Base-by-base conservation (phyloP, 345 rosid species). In the Citrus reticulata region DNA sequence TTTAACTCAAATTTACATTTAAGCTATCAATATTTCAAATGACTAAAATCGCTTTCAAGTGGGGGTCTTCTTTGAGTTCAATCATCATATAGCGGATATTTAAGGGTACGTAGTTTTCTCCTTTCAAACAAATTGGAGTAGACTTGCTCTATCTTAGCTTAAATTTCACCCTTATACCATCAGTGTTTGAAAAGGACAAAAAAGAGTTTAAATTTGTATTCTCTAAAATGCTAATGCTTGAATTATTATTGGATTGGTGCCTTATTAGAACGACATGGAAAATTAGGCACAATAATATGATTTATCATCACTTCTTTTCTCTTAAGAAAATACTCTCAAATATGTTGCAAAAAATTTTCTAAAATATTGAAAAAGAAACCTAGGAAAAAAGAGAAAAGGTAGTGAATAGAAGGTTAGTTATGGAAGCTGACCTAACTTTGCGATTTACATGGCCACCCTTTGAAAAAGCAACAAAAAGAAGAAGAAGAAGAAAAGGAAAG, bases 351-450 rank as follows among this genome's bases (percentile, higher is more conserved):
- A 42, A 42, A 10, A 0, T 0, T 0, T 16, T 51, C 58, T 54
- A 54, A 54, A 54, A 54, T 14, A 1, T 17, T 11, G 30, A 63
- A 63, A 63, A 11, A 6, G 9, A 75, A 29, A 9, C 9, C 6
- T 62, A 1, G 55, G 11, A 32, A 34, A 19, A 5, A 63, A 71
- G 0, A 1, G 0, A 39, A 37, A 37, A 39, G 4, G 9, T 30
- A 46, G 19, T 6, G 49, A 42, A 29, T 17, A 54, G 20, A n/a
- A 4, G 11, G 57, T 37, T 76, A 60, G 74, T 39, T 42, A 71
- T 76, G 82, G 78, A 71, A 72, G 75, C 34, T 74, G 77, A n/a
- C 65, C 76, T 51, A 70, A 16, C 72, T 66, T 17, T 54, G 0
- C 16, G 8, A 63, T 58, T 65, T 59, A 68, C 22, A 57, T 64